These are phyloP conservation scores for Microsporum audouinii DNA, from an alignment of 2,329 filamentous ascomycete species.

Conservation along the genomic window DNA sequence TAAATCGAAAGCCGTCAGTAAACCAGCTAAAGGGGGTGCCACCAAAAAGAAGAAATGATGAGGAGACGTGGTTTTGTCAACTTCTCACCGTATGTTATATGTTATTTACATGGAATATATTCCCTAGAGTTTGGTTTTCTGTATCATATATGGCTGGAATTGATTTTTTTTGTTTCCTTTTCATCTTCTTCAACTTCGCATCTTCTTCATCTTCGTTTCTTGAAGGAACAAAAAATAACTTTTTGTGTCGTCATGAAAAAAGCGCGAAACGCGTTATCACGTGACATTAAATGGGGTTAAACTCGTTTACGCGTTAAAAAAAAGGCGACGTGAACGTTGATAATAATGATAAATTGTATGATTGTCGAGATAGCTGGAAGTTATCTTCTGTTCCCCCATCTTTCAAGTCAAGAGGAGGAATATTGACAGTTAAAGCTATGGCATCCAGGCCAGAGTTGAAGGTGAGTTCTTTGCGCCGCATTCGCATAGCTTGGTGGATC, in stretches of 20 bases:
- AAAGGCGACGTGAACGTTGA: neutral
- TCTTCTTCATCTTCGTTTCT: neutral
- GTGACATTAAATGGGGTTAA: slow-evolving; percentile 9
- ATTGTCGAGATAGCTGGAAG: neutral
- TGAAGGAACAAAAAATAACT: neutral
- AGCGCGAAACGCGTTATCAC: slow-evolving; percentile 10
- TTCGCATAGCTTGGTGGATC: neutral
- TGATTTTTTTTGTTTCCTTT: neutral
- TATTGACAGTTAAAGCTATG: neutral
- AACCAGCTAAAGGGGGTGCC: neutral
- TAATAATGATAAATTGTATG: neutral
- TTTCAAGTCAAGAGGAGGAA: neutral
- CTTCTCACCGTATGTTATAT: neutral
- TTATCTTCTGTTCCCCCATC: neutral
- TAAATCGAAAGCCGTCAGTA: neutral
- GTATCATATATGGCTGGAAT: neutral
- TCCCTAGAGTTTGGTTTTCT: neutral
- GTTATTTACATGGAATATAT: neutral
- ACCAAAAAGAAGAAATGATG: neutral
- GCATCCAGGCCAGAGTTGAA: slow-evolving; percentile 12
- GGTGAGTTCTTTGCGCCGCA: slow-evolving; percentile 4
- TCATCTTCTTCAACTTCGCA: neutral
- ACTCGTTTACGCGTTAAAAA: slow-evolving; percentile 6
- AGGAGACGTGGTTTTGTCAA: neutral
- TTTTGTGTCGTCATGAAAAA: neutral